Base-by-base conservation (phyloP, 257 asterid genomes). In the Perilla frutescens region DNA sequence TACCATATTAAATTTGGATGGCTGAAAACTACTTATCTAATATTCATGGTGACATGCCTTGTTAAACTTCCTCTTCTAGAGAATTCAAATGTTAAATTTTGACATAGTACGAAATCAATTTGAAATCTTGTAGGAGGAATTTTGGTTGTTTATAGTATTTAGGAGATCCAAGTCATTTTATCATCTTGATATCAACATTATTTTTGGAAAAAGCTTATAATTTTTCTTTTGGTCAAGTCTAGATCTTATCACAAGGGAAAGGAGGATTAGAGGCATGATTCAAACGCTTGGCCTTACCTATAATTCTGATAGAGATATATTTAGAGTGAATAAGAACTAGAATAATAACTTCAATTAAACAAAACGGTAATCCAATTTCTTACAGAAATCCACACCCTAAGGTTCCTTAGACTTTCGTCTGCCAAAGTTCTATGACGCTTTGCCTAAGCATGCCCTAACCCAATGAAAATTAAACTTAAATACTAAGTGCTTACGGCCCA, bases 1-100 rank as follows among this genome's bases (percentile, higher is more conserved):
- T 55, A 73, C 40, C 32, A 73, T 51, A 11, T 61, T 5, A 48
- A 15, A 14, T 37, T 49, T 49, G 54, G 49, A 47, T 49, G 45
- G 68, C 76, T 59, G 51, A 48, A 45, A 58, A n/a, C n/a, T 36
- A 51, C 56, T 78, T 53, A 40, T 53, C 62, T 5, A 11, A 44
- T 65, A 57, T 67, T 66, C 62, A 66, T 66, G 3, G 49, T 12
- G n/a, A 66, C 44, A 53, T 5, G n/a, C 34, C 43, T 57, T 66
- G 65, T 54, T 61, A 57, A 55, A 66, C 6, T 43, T 12, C 13
- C 57, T 26, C 34, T 11, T 72, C 56, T 20, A 62, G 63, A 62
- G 63, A 44, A 11, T 36, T 29, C 53, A 26, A 2, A 40, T 65
- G 59, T 37, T 48, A 36, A 7, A 15, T 29, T 62, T 70, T 41